These are phyloP conservation scores for Rhododendron ovatum DNA, from an alignment of 148 eudicot genomes.

Conservation along the genomic window DNA sequence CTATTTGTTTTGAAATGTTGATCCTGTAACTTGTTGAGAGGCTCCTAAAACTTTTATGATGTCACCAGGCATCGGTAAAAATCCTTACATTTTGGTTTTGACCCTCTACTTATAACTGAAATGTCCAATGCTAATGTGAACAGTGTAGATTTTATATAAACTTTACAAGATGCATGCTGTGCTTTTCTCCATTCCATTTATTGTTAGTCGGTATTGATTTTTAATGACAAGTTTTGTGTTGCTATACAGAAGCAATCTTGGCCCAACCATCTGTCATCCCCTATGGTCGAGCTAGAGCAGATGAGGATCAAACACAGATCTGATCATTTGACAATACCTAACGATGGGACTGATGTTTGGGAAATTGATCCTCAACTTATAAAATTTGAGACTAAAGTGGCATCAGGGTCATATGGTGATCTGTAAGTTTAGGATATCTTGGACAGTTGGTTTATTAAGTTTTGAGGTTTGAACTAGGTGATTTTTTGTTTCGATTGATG, in stretches of 20 bases:
- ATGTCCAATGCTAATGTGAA: neutral
- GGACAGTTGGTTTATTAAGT: neutral
- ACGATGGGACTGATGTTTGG: constrained; percentile 97
- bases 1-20: neutral
- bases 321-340: constrained; percentile 73
- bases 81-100: neutral
- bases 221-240: constrained; percentile 10
- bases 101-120: neutral
- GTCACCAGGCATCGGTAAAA: neutral
- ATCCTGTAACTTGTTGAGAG: neutral
- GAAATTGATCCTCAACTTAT: constrained; percentile 83
- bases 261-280: constrained; percentile 56
- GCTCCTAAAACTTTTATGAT: neutral
- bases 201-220: neutral
- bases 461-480: neutral
- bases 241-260: constrained; percentile 65
- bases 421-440: constrained; percentile 55
- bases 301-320: constrained; percentile 33
- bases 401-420: constrained; percentile 99
- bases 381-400: constrained; percentile 79
- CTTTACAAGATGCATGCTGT: neutral
- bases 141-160: neutral
- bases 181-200: neutral
- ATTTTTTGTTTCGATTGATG: constrained; percentile 9
- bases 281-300: constrained; percentile 43